Evolutionary conservation across 768 basidiomycete genomes (phyloP), one percentile per base, ranked within the genome.

Genomic region (Gymnopilus junonius): DNA sequence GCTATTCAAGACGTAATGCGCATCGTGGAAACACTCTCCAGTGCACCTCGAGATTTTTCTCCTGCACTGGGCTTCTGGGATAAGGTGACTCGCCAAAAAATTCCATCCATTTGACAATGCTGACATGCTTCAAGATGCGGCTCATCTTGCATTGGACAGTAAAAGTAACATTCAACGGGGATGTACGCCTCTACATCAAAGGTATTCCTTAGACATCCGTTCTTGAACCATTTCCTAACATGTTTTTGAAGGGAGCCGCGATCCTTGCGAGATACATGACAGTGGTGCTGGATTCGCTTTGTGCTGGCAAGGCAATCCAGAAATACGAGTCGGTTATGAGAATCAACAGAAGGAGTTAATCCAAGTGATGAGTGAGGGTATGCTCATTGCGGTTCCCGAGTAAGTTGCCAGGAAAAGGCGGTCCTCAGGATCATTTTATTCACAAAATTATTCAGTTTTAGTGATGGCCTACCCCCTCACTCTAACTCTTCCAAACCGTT

Each of bases 21-120:
- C 46, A 82, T 95, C 20, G 71, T 98, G 27, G 96, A 97, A 60
- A 89, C 89, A 2, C 71, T 99, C 58, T 86, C 92, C 2, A 88
- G 88, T 65, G 82, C 91, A 20, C 86, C 93, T 54, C 83, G 86
- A 46, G 96, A 99, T 75, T 81, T 86, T 21, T 96, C 94, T 2
- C 91, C 93, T 12, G 82, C 85, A 10, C 70, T 97, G 64, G 96
- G 95, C 7, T 97, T 97, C 73, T 97, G 96, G 96, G 96, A 98
- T 74, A 98, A 97, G 83, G 88, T 91, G 62, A 68, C 80, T 63
- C 62, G 12, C 4, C 69, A 35, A 14, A 37, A n/a, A 34, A 21
- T 60, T 11, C 34, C 5, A n/a, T 43, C 7, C 29, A 50, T 29
- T 4, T 39, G 25, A 31, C 27, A 20, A 61, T 61, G 25, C 65